Conservation (phyloP, 202 grass and related monocot species). For the Setaria italica region DNA sequence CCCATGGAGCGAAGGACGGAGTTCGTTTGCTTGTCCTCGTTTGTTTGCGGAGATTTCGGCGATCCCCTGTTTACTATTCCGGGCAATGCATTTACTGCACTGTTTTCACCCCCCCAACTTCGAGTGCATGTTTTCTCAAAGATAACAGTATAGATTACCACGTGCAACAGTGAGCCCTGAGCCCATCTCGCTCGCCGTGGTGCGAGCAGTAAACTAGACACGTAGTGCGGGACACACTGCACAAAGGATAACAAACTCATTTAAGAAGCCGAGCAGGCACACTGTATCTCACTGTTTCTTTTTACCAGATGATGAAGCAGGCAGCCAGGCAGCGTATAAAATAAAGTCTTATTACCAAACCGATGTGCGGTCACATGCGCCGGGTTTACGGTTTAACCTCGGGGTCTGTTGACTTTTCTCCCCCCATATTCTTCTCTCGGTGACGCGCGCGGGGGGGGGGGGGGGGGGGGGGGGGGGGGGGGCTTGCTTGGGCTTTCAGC, state of each 20-base stretch:
- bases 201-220: not conserved
- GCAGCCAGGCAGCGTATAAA: not conserved
- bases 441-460: no score
- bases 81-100: slow-evolving; percentile 4
- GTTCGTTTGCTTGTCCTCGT: not conserved
- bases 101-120: not conserved
- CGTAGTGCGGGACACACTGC: slow-evolving; percentile 4
- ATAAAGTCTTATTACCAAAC: no score
- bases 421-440: not conserved
- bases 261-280: not conserved
- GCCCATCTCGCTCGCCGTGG: not conserved
- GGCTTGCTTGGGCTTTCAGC: slow-evolving; percentile 31
- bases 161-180: not conserved
- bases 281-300: not conserved
- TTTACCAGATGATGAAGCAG: not conserved
- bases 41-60: slow-evolving; percentile 19
- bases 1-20: not conserved
- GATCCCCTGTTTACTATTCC: not conserved
- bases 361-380: no score
- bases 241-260: slow-evolving; percentile 33
- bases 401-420: not conserved
- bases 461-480: no score
- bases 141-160: not conserved
- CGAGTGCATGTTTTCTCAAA: not conserved
- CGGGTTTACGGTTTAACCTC: not conserved